Base-by-base conservation (phyloP, 2,329 filamentous ascomycete genomes). In the Xylaria sp. region DNA sequence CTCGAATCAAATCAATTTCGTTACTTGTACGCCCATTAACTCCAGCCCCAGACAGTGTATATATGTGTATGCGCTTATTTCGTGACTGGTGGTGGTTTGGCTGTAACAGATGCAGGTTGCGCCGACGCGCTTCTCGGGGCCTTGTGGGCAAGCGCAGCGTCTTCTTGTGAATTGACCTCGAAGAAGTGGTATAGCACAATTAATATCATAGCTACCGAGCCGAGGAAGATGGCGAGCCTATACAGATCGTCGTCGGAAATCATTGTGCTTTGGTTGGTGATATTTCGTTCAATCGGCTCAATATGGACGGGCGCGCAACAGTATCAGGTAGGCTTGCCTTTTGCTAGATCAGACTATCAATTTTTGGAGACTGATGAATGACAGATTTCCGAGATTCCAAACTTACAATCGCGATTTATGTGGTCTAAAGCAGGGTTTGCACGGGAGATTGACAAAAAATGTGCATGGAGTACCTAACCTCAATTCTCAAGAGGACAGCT, bases 131-230 rank as follows among this genome's bases (percentile, higher is more conserved):
- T 72, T 65, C 77, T 76, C 56, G 72, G 63, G 15, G 74, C 68
- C 60, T 78, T 76, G 56, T 77, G 71, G 55, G 70, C 66, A 50
- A 73, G 71, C 25, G 72, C 64, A 53, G 68, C 70, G 25, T 74
- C 70, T 15, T 80, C 78, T 65, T 75, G 85, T n/a, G 93, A 89
- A 78, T 99, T 98, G 83, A 97, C 88, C 80, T 98, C 95, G 76
- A 99, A 90, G 83, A 97, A 98, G 81, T 98, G 94, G 82, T 99
- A 98, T 32, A 97, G 82, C 34, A 99, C 90, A 73, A 98, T 97
- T 70, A 99, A 87, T 52, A 97, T 85, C 93, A 98, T 95, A 71
- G 95, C 90, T 46, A 90, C 88, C 63, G 90, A 92, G 83, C 96
- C 96, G 68, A 99, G 92, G 80, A 97, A 95, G 80, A 98, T 90